Percentiles rank a stretch among this genome's conserved stretches.
Evolutionary conservation across 768 basidiomycete genomes (phyloP).

Genomic region (Royoungia palumana): DNA sequence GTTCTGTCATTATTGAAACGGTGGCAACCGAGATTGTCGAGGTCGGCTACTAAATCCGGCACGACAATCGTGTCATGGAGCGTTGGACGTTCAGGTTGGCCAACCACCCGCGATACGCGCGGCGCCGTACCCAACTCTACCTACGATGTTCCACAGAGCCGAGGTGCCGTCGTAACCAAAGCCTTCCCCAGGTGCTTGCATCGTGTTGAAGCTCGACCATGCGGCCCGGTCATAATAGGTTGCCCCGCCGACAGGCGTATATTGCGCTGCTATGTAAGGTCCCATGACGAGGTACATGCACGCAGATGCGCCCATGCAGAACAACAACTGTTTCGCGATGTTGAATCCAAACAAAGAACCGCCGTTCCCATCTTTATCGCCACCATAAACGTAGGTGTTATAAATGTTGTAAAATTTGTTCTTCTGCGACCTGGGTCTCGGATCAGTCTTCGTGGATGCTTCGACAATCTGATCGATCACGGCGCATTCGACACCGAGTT

Average conservation of each 20-base stretch:
- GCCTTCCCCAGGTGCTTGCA: constrained; percentile 70
- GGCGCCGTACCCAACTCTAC: constrained; percentile 70
- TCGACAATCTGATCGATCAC: constrained; percentile 72
- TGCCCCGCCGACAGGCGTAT: constrained; percentile 58
- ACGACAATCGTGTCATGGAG: constrained; percentile 4
- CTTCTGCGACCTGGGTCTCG: constrained; percentile 34
- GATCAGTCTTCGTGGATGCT: constrained; percentile 34
- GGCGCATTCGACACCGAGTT: constrained; percentile 71
- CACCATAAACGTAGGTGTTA: constrained; percentile 63
- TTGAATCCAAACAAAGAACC: constrained; percentile 30
- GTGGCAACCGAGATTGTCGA: constrained; percentile 7
- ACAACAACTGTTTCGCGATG: constrained; percentile 44
- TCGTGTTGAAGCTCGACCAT: constrained; percentile 75
- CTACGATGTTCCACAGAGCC: constrained; percentile 67
- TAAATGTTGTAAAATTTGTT: constrained; percentile 82
- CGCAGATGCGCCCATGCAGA: constrained; percentile 63
- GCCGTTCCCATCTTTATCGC: constrained; percentile 35
- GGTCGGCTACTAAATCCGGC: constrained; percentile 3
- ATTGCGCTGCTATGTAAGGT: constrained; percentile 55
- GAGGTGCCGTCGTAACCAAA: constrained; percentile 58
- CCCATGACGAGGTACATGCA: constrained; percentile 59
- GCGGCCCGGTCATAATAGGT: constrained; percentile 75
- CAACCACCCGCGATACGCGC: constrained; percentile 74
- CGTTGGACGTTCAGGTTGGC: constrained; percentile 52
- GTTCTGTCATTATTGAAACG: constrained; percentile 9